Base-by-base conservation (phyloP, 192 early-diverging fungal species). In the Coemansia sp. region DNA sequence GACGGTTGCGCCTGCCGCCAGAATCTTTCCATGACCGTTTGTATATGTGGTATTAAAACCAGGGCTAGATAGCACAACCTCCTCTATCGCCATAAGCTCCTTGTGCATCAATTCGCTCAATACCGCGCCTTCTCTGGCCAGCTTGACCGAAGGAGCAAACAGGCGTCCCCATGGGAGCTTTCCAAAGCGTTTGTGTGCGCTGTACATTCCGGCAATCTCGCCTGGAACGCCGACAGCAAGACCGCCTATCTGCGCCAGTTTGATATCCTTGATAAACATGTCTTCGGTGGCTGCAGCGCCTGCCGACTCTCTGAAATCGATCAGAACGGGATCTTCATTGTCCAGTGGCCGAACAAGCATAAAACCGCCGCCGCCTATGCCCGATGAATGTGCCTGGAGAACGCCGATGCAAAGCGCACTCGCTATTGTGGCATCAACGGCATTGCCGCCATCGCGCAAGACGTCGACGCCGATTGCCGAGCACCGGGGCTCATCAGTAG, bases 341-440 rank as follows among this genome's bases (percentile, higher is more conserved):
- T 87, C 87, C 5, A 83, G 69, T 5, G 83, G 70, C 39, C 92
- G 87, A 10, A 96, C 85, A 9, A 94, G 83, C 92, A 96, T 93
- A 72, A 98, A 97, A 7, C 96, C 96, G 37, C 96, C 96, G 10
- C 96, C 95, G 45, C 96, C 95, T 58, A 98, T 93, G 39, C 96
- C 96, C 18, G 89, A 88, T 15, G 92, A 90, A 79, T 94, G 95
- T 49, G 85, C 89, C 70, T 97, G 92, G 23, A 95, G 88, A n/a
- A 91, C 87, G 50, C 94, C 96, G 61, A 95, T 85, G 68, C 95
- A 96, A 16, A 95, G 83, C 9, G 91, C 85, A 43, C 94, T 86
- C 3, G 94, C 94, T 45, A 98, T 88, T 12, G 92, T 89, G 0
- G 93, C 89, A 76, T 98, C 96, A 0, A 95, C 89, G 3, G 96